A percentile compares a stretch with the other conserved stretches of the same genome.
phyloP scores from a whole-genome alignment of 2,329 filamentous ascomycete genomes.

The Cylindrodendrum hubeiense region DNA sequence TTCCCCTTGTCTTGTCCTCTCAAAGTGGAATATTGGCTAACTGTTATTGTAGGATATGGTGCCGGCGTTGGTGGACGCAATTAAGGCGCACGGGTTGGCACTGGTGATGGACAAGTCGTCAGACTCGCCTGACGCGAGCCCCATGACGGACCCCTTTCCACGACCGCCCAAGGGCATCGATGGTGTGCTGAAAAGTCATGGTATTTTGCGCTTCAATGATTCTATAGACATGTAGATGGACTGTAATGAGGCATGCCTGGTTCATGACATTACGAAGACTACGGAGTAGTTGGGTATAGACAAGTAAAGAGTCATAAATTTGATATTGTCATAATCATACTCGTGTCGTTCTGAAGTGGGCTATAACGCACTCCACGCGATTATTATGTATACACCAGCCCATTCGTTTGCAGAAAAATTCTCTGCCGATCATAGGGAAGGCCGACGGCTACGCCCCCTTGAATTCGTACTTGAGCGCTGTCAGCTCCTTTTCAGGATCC shows the following conservation, averaged over 20 bases:
- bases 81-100: slow-evolving; percentile 94
- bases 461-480: slow-evolving; percentile 72
- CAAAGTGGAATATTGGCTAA: not conserved
- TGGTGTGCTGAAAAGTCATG: slow-evolving; percentile 86
- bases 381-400: not conserved
- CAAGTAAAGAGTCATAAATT: slow-evolving; percentile 24
- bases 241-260: slow-evolving; percentile 39
- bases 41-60: slow-evolving; percentile 80
- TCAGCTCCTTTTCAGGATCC: slow-evolving; percentile 75
- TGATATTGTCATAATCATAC: not conserved
- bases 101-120: slow-evolving; percentile 89
- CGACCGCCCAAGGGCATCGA: slow-evolving; percentile 85
- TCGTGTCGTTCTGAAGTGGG: slow-evolving; percentile 1
- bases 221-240: slow-evolving; percentile 77
- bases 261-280: slow-evolving; percentile 29
- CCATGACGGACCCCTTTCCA: slow-evolving; percentile 64
- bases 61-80: slow-evolving; percentile 89
- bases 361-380: not conserved
- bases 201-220: slow-evolving; percentile 92
- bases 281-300: slow-evolving; percentile 37
- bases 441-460: slow-evolving; percentile 73
- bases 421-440: too few species aligned
- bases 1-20: not conserved
- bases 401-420: too few species aligned
- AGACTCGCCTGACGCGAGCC: slow-evolving; percentile 58